Evolutionary conservation across 495 filamentous ascomycete genomes (phyloP).

Genomic region (Penicillium cataractarum): DNA sequence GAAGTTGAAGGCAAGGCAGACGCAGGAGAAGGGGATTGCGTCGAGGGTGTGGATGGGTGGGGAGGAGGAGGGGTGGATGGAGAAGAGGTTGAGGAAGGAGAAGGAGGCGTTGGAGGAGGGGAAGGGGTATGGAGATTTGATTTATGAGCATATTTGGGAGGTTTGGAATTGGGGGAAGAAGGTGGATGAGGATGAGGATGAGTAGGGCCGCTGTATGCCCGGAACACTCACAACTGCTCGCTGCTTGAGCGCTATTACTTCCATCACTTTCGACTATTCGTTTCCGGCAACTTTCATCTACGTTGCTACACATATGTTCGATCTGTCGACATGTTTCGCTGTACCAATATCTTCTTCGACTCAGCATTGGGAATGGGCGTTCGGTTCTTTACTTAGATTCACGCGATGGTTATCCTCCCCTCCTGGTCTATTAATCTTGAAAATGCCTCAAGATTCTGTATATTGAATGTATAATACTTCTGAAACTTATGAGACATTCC

Average conservation of each 20-base stretch:
- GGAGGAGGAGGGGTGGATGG: conserved; percentile 70
- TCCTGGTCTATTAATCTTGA: neutral
- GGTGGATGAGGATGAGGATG: conserved; percentile 34
- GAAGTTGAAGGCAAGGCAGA: conserved; percentile 42
- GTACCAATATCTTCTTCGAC: conserved; percentile 3
- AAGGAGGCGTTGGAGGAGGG: conserved; percentile 74
- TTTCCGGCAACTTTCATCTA: neutral
- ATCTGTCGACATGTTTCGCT: conserved; percentile 1
- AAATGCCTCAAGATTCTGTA: neutral
- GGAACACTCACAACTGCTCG: neutral
- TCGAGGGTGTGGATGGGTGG: conserved; percentile 67
- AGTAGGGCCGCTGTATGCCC: neutral
- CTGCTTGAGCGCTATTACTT: neutral
- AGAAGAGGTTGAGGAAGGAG: conserved; percentile 69
- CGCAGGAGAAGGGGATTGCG: conserved; percentile 46
- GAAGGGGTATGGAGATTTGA: conserved; percentile 79
- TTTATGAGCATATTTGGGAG: conserved; percentile 82
- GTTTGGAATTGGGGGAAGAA: conserved; percentile 66
- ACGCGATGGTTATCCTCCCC: conserved; percentile 5
- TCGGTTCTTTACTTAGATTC: neutral
- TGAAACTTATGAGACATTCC: neutral
- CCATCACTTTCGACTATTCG: neutral
- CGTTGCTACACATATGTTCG: neutral
- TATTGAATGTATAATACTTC: neutral
- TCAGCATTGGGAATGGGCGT: conserved; percentile 7